Conservation (phyloP, 371 early-diverging fungal genomes). For the Circinella minor region DNA sequence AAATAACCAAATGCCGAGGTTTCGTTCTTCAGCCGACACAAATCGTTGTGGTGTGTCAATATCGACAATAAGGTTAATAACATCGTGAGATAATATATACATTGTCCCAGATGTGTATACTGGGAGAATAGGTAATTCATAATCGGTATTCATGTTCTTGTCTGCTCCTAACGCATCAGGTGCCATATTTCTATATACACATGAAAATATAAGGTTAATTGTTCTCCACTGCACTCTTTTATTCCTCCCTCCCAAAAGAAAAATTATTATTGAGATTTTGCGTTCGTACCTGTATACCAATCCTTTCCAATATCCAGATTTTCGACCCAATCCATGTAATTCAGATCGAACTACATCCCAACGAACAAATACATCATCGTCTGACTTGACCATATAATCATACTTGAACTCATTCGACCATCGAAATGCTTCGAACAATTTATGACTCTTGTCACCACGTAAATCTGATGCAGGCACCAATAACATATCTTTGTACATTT, state of each 20-base stretch:
- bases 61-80: constrained; percentile 49
- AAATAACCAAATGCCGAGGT: constrained; percentile 64
- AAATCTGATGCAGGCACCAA: constrained; percentile 62
- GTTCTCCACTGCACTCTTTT: too few relatives aligned
- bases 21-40: constrained; percentile 55
- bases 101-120: constrained; percentile 60
- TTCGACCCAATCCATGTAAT: constrained; percentile 34
- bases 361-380: constrained; percentile 68
- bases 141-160: constrained; percentile 31
- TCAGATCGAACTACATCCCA: constrained; percentile 57
- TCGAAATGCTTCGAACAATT: constrained; percentile 56
- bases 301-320: constrained; percentile 59
- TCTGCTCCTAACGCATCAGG: constrained; percentile 24
- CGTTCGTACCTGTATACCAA: constrained; percentile 56
- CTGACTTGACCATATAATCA: constrained; percentile 64
- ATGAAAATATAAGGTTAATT: background rate
- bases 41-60: constrained; percentile 50
- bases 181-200: constrained; percentile 47
- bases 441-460: constrained; percentile 53
- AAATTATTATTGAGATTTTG: background rate
- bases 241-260: too few relatives aligned
- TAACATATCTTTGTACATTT: constrained; percentile 53
- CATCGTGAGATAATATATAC: constrained; percentile 57
- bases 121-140: constrained; percentile 59
- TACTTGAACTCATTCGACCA: constrained; percentile 53